Conservation (phyloP, 2,329 filamentous ascomycete species). For the Lasiodiplodia hormozganensis region DNA sequence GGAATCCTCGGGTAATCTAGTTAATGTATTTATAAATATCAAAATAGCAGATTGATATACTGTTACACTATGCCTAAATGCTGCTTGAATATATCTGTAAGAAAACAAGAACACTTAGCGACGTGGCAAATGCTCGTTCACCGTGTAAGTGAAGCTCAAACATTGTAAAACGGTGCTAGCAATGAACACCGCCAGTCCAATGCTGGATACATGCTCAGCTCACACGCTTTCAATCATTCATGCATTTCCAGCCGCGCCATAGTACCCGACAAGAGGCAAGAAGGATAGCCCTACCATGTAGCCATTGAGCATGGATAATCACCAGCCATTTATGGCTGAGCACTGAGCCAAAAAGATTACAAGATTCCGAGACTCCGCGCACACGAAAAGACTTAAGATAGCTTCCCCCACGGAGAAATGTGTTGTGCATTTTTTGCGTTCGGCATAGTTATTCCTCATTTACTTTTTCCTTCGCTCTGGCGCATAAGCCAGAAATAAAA, state of each 20-base stretch:
- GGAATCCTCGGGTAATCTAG: too few species aligned
- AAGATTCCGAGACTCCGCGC: not conserved
- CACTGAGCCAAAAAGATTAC: not conserved
- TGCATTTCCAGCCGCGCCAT: not conserved
- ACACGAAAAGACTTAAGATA: not conserved
- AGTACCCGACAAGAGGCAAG: not conserved
- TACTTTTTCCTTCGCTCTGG: not conserved
- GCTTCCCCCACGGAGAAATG: not conserved
- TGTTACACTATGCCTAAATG: too few species aligned
- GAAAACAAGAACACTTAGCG: not conserved
- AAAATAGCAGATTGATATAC: too few species aligned
- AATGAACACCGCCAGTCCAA: not conserved
- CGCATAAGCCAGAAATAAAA: not conserved
- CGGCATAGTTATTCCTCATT: constrained; percentile 14
- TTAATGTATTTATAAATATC: too few species aligned
- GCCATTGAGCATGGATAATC: too few species aligned
- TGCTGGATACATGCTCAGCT: not conserved
- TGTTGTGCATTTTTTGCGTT: constrained; percentile 16
- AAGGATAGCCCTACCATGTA: not conserved
- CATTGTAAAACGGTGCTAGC: not conserved
- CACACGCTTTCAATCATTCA: not conserved
- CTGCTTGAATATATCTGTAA: too few species aligned
- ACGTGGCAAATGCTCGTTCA: too few species aligned
- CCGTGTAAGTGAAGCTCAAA: not conserved
- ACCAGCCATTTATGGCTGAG: not conserved